Conservation (phyloP, 2,329 filamentous ascomycete genomes). For the Botrytis medusae region DNA sequence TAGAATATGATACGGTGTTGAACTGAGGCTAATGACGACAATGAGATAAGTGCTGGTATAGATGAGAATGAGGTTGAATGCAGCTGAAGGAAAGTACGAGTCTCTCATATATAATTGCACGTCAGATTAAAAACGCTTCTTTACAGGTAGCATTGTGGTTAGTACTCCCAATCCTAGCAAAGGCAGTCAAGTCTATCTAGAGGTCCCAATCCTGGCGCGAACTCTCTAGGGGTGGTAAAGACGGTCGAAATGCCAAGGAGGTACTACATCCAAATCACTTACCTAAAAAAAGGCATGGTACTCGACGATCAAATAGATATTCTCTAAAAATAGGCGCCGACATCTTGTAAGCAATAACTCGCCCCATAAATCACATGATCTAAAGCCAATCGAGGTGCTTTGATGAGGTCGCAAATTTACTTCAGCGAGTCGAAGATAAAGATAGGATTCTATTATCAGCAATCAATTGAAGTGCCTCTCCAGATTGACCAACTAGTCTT, state of each 20-base stretch:
- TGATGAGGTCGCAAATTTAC: neutral
- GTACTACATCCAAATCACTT: neutral
- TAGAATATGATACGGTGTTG: neutral
- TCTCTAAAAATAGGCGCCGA: neutral
- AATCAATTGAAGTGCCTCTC: neutral
- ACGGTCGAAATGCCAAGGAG: constrained; percentile 11
- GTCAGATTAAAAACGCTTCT: neutral
- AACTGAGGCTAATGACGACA: neutral
- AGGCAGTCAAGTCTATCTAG: constrained; percentile 17
- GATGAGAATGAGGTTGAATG: neutral
- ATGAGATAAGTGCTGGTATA: neutral
- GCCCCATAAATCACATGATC: constrained; percentile 13
- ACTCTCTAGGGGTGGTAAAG: neutral
- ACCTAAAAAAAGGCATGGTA: constrained; percentile 2
- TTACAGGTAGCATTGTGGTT: neutral
- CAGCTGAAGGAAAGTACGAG: neutral
- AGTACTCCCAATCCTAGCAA: neutral
- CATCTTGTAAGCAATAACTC: neutral
- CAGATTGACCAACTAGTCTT: constrained; percentile 5
- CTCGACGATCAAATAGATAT: constrained; percentile 3
- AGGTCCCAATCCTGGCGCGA: constrained; percentile 21
- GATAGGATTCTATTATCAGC: constrained; percentile 1
- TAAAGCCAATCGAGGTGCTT: constrained; percentile 2
- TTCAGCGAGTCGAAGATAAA: constrained; percentile 7
- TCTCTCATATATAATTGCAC: constrained; percentile 7